phyloP scores from a whole-genome alignment of 306 rosid species.

The Casuarina equisetifolia region DNA sequence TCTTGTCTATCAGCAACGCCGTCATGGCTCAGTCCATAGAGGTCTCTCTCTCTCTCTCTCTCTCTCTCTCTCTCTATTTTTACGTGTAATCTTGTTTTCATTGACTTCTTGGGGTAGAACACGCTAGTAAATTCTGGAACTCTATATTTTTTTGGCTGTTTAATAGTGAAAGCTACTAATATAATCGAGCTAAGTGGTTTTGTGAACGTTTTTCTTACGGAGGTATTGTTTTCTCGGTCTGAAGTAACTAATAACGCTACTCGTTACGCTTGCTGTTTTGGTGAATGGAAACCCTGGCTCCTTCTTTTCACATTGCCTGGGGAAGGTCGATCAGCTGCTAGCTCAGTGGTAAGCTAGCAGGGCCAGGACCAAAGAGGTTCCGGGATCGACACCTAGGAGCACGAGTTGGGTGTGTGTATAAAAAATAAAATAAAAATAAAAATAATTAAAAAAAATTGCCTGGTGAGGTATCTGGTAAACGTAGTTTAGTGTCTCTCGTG shows the following conservation, averaged over 20 bases:
- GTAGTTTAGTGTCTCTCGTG: background rate
- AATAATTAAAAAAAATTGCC: no score
- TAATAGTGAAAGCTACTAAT: background rate
- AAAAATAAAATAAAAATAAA: no score
- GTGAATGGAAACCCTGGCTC: background rate
- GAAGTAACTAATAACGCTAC: background rate
- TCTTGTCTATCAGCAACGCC: background rate
- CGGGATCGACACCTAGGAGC: no score
- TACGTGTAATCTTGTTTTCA: background rate
- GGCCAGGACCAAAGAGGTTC: no score
- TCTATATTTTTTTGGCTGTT: background rate
- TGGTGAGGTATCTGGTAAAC: background rate
- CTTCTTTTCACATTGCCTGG: background rate
- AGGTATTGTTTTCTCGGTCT: background rate
- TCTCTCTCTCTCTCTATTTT: background rate
- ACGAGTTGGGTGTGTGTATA: no score
- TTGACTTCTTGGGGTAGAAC: background rate
- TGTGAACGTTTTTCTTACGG: background rate
- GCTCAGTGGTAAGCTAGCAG: no score
- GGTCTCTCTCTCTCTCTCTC: constrained; percentile 3
- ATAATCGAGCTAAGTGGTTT: background rate
- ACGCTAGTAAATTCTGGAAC: no score
- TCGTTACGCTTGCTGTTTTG: background rate
- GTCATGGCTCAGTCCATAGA: constrained; percentile 2
- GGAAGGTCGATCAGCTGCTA: background rate